Conservation (phyloP, 192 early-diverging fungal genomes). For the Umbelopsis sp. region DNA sequence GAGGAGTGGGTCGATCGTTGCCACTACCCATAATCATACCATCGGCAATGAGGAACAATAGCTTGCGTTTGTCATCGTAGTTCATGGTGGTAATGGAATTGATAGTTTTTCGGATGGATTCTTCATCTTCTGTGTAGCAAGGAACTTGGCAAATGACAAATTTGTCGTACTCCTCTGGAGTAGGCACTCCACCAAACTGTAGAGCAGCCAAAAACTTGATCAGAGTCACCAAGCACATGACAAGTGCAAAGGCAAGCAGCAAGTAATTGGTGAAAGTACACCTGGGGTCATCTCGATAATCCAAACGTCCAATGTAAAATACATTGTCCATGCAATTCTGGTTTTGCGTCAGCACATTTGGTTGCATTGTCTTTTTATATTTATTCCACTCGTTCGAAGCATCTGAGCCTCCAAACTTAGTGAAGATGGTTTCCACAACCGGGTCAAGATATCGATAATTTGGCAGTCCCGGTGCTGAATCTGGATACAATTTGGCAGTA, state of each 20-base stretch:
- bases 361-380: conserved; percentile 38
- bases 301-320: conserved; percentile 83
- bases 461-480: conserved; percentile 36
- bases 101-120: conserved; percentile 72
- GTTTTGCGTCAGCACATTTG: conserved; percentile 36
- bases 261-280: conserved; percentile 89
- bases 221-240: conserved; percentile 78
- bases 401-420: conserved; percentile 59
- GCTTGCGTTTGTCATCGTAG: conserved; percentile 84
- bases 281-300: conserved; percentile 74
- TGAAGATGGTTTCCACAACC: conserved; percentile 61
- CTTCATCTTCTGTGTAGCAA: conserved; percentile 85
- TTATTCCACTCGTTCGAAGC: conserved; percentile 55
- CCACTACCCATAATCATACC: conserved; percentile 84
- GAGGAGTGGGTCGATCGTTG: conserved; percentile 81
- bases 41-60: conserved; percentile 77
- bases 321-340: conserved; percentile 77
- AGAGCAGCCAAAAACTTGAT: conserved; percentile 79
- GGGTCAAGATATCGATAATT: conserved; percentile 63
- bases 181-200: conserved; percentile 65
- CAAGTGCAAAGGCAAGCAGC: conserved; percentile 70
- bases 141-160: conserved; percentile 83
- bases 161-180: conserved; percentile 72
- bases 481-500: conserved; percentile 46
- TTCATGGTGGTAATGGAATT: conserved; percentile 69